Evolutionary conservation across 768 basidiomycete species (phyloP).

Genomic region (Pleurotus salmoneostramineus): DNA sequence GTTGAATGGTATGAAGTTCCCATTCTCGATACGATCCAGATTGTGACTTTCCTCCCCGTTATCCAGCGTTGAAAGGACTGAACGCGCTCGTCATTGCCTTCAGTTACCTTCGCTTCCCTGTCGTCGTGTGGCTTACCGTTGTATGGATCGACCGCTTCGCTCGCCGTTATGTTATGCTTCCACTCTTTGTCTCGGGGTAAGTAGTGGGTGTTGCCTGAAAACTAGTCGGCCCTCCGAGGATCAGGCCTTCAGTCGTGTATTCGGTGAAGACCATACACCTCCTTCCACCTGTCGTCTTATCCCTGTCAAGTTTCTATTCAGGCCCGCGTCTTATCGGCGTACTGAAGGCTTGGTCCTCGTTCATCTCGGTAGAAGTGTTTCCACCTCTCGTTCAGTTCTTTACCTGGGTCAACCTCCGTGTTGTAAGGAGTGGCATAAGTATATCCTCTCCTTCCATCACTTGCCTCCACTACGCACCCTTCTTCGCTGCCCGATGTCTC

Average conservation of each 20-base stretch:
- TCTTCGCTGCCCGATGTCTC: background rate
- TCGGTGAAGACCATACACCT: background rate
- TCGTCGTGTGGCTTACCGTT: background rate
- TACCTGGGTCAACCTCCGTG: background rate
- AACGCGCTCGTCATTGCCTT: too few relatives aligned
- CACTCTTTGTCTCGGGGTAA: background rate
- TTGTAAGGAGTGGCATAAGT: background rate
- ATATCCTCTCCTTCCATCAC: background rate
- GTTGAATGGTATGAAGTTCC: background rate
- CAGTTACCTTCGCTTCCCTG: background rate
- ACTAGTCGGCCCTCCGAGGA: slow-evolving; percentile 4
- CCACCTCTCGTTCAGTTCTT: background rate
- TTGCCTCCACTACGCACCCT: background rate
- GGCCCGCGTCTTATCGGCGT: background rate
- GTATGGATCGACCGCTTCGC: background rate
- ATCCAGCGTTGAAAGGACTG: too few relatives aligned
- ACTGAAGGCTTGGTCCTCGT: background rate
- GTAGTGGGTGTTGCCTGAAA: background rate
- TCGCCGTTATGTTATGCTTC: background rate
- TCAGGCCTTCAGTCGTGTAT: background rate
- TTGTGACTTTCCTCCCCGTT: too few relatives aligned
- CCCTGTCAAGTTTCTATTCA: background rate
- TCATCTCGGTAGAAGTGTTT: background rate
- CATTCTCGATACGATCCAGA: background rate
- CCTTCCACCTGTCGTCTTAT: background rate